Evolutionary conservation across 176 grass and related monocot species (phyloP).

Genomic region (Dactylis glomerata): DNA sequence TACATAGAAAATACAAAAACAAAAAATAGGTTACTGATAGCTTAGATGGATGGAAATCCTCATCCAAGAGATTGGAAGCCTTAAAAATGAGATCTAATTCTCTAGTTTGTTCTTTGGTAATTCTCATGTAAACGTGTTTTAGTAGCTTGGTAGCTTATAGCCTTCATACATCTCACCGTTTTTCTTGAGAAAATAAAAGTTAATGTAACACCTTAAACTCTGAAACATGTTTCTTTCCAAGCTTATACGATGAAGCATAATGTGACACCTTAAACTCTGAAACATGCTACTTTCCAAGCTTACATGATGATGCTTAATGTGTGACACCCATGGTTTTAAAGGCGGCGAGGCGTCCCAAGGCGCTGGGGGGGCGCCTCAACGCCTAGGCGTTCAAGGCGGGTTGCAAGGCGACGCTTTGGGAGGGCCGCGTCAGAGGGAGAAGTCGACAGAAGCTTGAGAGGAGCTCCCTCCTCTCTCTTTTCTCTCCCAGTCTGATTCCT

Average conservation of each 20-base stretch:
- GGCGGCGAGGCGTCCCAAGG: too few relatives aligned
- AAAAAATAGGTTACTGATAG: background rate
- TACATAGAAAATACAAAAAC: background rate
- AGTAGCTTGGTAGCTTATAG: background rate
- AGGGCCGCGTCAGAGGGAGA: too few relatives aligned
- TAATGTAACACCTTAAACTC: background rate
- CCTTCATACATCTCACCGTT: background rate
- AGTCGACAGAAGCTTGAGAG: too few relatives aligned
- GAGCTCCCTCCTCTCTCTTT: too few relatives aligned
- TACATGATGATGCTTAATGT: too few relatives aligned
- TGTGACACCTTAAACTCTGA: constrained; percentile 1
- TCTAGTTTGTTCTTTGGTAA: constrained; percentile 8
- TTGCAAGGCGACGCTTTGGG: too few relatives aligned
- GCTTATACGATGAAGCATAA: background rate
- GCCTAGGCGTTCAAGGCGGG: too few relatives aligned
- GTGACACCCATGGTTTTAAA: too few relatives aligned
- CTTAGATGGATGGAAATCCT: background rate
- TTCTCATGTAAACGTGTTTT: background rate
- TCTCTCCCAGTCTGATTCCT: too few relatives aligned
- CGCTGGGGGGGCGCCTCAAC: too few relatives aligned
- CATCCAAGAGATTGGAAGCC: background rate
- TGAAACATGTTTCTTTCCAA: background rate
- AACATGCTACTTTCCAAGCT: too few relatives aligned
- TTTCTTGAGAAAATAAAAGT: background rate
- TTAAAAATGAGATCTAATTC: background rate